Evolutionary conservation across 352 stramenopile genomes (phyloP).

Genomic region (Phytophthora idaei): DNA sequence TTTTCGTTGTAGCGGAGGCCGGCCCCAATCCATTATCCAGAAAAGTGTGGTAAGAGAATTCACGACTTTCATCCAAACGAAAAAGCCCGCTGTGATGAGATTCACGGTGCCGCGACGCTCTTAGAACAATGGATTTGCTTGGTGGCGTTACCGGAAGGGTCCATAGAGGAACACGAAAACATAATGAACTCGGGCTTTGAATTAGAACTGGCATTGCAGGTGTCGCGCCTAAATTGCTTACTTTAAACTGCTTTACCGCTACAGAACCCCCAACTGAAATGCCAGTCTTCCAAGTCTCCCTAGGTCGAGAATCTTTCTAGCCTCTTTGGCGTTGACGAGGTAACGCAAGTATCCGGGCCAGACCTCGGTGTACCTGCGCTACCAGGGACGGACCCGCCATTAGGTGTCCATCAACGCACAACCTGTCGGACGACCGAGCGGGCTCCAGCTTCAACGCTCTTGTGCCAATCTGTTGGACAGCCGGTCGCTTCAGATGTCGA

Average conservation of each 20-base stretch:
- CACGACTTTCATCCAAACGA: not conserved
- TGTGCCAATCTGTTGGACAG: constrained; percentile 49
- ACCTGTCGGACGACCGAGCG: constrained; percentile 37
- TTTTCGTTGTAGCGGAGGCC: not conserved
- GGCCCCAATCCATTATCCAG: not conserved
- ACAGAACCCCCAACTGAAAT: too few species aligned
- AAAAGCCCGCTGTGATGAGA: not conserved
- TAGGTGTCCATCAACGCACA: constrained; percentile 66
- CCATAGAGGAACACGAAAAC: too few species aligned
- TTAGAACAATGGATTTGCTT: not conserved
- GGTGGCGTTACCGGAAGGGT: too few species aligned
- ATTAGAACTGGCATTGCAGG: too few species aligned
- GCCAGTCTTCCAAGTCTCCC: not conserved
- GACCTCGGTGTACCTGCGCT: constrained; percentile 58
- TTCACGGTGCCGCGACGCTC: not conserved
- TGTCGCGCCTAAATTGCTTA: too few species aligned
- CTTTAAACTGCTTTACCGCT: too few species aligned
- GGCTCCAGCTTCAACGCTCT: constrained; percentile 60
- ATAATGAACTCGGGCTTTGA: too few species aligned
- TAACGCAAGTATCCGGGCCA: constrained; percentile 54
- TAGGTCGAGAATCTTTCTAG: not conserved
- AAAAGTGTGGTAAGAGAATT: not conserved
- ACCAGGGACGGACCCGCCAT: constrained; percentile 49
- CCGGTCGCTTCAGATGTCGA: constrained; percentile 38
- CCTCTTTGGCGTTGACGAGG: constrained; percentile 18